These are phyloP conservation scores for Dinochytrium kinnereticum DNA, from an alignment of 371 early-diverging fungal species.

Conservation along the genomic window DNA sequence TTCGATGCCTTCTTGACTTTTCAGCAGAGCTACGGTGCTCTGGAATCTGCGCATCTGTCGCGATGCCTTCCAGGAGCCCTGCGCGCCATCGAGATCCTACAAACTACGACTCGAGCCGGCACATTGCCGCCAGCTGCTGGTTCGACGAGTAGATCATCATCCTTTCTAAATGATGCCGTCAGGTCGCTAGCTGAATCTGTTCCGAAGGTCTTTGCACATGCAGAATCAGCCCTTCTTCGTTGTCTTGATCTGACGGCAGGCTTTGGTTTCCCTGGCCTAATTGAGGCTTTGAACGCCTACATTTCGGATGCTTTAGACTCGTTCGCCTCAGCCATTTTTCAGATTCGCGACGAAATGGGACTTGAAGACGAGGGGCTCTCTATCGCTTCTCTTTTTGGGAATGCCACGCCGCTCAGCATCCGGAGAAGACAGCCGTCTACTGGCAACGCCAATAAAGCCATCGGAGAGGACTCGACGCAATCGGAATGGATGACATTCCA, in stretches of 20 bases:
- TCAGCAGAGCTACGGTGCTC: conserved; percentile 65
- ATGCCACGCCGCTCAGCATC: not conserved
- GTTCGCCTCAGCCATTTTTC: conserved; percentile 7
- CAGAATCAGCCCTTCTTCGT: conserved; percentile 56
- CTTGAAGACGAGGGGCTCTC: conserved; percentile 32
- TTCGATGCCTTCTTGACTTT: conserved; percentile 66
- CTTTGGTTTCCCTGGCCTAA: conserved; percentile 61
- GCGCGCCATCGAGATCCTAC: conserved; percentile 6
- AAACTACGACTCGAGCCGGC: not conserved
- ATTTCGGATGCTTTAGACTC: conserved; percentile 51
- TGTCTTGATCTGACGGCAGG: conserved; percentile 69
- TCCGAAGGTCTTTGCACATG: conserved; percentile 49
- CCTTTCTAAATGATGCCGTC: conserved; percentile 26
- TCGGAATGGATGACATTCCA: conserved; percentile 64
- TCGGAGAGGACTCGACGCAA: conserved; percentile 8
- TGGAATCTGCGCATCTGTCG: conserved; percentile 46
- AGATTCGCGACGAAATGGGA: conserved; percentile 44
- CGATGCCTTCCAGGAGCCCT: conserved; percentile 1
- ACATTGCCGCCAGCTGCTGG: not conserved
- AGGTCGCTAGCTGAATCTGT: conserved; percentile 52
- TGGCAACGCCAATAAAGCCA: not conserved
- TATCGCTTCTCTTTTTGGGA: not conserved
- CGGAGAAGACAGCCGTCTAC: not conserved
- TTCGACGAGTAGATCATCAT: not conserved
- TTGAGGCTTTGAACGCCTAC: conserved; percentile 59